Percentiles rank a stretch among this genome's conserved stretches.
phyloP scores from a whole-genome alignment of 2,329 filamentous ascomycete species.

The Lachnellula cervina region DNA sequence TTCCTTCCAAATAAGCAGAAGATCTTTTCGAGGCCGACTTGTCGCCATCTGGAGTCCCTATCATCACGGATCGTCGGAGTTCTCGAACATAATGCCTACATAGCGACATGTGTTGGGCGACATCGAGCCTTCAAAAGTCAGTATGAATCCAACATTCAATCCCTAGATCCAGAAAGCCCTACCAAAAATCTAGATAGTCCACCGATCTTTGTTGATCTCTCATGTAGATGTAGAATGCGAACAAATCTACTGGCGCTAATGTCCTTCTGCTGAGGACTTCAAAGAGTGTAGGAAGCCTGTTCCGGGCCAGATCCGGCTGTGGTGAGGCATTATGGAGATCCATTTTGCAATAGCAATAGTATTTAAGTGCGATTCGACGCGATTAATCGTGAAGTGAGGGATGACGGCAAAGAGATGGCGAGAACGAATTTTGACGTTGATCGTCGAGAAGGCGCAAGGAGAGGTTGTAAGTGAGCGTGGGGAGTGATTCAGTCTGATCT shows the following conservation, averaged over 20 bases:
- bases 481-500: not conserved
- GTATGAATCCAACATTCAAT: not conserved
- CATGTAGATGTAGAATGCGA: slow-evolving; percentile 99
- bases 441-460: not conserved
- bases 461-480: slow-evolving; percentile 7
- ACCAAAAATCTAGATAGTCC: slow-evolving; percentile 99
- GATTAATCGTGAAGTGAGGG: not conserved
- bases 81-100: slow-evolving; percentile 97
- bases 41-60: slow-evolving; percentile 87
- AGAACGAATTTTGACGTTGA: slow-evolving; percentile 3
- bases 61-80: slow-evolving; percentile 83
- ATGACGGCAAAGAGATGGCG: not conserved
- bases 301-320: slow-evolving; percentile 60
- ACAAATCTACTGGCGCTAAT: slow-evolving; percentile 91
- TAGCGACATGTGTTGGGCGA: slow-evolving; percentile 96
- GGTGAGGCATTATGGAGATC: slow-evolving; percentile 44
- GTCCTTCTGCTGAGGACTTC: slow-evolving; percentile 93
- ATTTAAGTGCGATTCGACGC: not conserved
- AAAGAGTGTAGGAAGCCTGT: slow-evolving; percentile 87
- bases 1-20: slow-evolving; percentile 68
- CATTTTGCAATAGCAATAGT: slow-evolving; percentile 19
- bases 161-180: slow-evolving; percentile 30
- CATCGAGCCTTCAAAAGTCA: slow-evolving; percentile 73
- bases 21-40: slow-evolving; percentile 74
- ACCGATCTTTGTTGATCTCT: slow-evolving; percentile 96